Conservation (phyloP, 768 basidiomycete species). For the Leccinum disarticulatum region DNA sequence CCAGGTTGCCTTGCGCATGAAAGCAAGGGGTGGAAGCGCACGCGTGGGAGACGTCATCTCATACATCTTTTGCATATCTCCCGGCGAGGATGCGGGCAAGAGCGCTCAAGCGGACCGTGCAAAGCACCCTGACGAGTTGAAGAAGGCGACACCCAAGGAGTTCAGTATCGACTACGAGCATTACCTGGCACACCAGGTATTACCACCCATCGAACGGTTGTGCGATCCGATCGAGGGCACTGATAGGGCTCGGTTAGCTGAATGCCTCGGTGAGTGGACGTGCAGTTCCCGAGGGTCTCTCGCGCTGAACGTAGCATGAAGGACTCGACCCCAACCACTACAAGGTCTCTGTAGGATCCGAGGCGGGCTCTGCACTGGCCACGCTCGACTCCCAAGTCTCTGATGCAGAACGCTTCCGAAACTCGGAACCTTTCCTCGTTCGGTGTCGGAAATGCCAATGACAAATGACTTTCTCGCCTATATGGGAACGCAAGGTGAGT, state of each 20-base stretch:
- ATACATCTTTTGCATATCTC: slow-evolving; percentile 87
- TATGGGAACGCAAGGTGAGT: slow-evolving; percentile 59
- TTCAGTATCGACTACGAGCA: slow-evolving; percentile 87
- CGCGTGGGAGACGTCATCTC: slow-evolving; percentile 92
- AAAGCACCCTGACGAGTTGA: slow-evolving; percentile 90
- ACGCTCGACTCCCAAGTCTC: slow-evolving; percentile 88
- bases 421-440: slow-evolving; percentile 68
- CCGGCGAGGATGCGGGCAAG: slow-evolving; percentile 70
- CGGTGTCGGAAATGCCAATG: slow-evolving; percentile 76
- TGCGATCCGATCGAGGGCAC: slow-evolving; percentile 98
- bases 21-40: slow-evolving; percentile 76
- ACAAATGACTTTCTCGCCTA: slow-evolving; percentile 54
- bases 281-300: neutral
- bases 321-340: slow-evolving; percentile 65
- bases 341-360: slow-evolving; percentile 41
- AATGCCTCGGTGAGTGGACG: slow-evolving; percentile 77
- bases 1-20: slow-evolving; percentile 91
- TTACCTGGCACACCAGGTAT: slow-evolving; percentile 87
- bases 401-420: slow-evolving; percentile 84
- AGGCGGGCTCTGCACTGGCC: slow-evolving; percentile 63
- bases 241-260: slow-evolving; percentile 86
- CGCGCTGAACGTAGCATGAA: slow-evolving; percentile 22
- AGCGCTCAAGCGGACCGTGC: slow-evolving; percentile 86
- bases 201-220: slow-evolving; percentile 92
- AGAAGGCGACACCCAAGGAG: slow-evolving; percentile 56